Percentiles rank a stretch among this genome's conserved stretches.
Evolutionary conservation across 192 early-diverging fungal genomes (phyloP).

Genomic region (Rhizophagus prolifer): DNA sequence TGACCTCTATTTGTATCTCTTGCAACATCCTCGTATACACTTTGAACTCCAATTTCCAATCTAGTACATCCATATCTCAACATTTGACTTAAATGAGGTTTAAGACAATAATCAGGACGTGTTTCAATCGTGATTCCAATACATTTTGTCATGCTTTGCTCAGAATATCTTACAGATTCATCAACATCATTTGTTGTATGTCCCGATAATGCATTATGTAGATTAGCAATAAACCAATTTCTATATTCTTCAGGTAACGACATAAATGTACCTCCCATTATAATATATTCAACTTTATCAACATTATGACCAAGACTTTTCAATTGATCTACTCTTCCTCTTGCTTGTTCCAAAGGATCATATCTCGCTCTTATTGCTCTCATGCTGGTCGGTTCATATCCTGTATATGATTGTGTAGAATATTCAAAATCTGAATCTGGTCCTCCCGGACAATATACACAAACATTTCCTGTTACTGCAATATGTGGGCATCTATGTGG

Average conservation of each 20-base stretch:
- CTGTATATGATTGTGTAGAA: constrained; percentile 99
- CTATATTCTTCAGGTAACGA: constrained; percentile 92
- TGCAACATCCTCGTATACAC: constrained; percentile 99
- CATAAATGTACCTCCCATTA: constrained; percentile 99
- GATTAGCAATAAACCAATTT: constrained; percentile 95
- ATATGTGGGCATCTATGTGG: constrained; percentile 98
- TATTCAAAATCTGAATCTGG: constrained; percentile 99
- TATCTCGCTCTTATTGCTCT: constrained; percentile 98
- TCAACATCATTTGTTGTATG: constrained; percentile 87
- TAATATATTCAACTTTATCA: constrained; percentile 96
- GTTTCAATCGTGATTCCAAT: constrained; percentile 99
- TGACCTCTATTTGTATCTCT: constrained; percentile 98
- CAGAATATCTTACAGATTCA: constrained; percentile 97
- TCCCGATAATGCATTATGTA: constrained; percentile 96
- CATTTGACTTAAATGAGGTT: constrained; percentile 98
- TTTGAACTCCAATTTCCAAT: constrained; percentile 97
- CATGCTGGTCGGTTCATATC: constrained; percentile 99
- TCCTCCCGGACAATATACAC: constrained; percentile 97
- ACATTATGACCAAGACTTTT: constrained; percentile 90
- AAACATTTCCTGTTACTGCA: constrained; percentile 99
- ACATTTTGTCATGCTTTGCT: constrained; percentile 95
- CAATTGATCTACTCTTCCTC: constrained; percentile 93
- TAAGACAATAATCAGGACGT: constrained; percentile 95
- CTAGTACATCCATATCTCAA: constrained; percentile 97
- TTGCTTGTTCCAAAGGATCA: constrained; percentile 94